phyloP scores from a whole-genome alignment of 495 filamentous ascomycete genomes.

The Cenococcum geophilum region DNA sequence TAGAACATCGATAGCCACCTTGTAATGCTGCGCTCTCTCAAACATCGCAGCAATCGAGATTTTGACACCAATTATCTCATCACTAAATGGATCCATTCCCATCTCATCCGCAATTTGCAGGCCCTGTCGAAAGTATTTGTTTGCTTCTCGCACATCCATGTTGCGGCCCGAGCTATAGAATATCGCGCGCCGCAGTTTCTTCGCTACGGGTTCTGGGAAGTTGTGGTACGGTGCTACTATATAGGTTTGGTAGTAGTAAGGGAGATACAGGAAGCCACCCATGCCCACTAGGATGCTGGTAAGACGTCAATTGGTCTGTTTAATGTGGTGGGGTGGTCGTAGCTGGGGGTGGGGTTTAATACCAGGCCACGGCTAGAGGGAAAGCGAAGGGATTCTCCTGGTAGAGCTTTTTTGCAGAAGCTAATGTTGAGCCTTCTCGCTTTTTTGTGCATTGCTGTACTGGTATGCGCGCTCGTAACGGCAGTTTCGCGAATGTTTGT shows the following conservation, averaged over 20 bases:
- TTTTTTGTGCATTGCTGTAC: slow-evolving; percentile 10
- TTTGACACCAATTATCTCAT: slow-evolving; percentile 85
- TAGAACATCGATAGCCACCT: slow-evolving; percentile 64
- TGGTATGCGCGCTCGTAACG: slow-evolving; percentile 17
- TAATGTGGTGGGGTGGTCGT: neutral
- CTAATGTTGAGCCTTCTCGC: slow-evolving; percentile 15
- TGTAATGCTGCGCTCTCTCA: slow-evolving; percentile 62
- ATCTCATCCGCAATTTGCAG: slow-evolving; percentile 61
- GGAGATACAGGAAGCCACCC: slow-evolving; percentile 46
- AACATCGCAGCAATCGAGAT: slow-evolving; percentile 71
- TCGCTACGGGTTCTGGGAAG: slow-evolving; percentile 74
- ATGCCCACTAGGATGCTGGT: slow-evolving; percentile 41
- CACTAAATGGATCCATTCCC: slow-evolving; percentile 77
- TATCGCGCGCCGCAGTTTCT: slow-evolving; percentile 73
- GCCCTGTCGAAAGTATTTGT: slow-evolving; percentile 76
- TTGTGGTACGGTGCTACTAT: slow-evolving; percentile 60
- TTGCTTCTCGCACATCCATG: slow-evolving; percentile 62
- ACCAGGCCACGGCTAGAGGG: slow-evolving; percentile 33
- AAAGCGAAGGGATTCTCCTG: slow-evolving; percentile 31
- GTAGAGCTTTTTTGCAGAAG: slow-evolving; percentile 5
- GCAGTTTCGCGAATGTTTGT: slow-evolving; percentile 20
- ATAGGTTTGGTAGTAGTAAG: slow-evolving; percentile 61
- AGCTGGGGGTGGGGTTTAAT: neutral
- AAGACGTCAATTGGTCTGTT: slow-evolving; percentile 6
- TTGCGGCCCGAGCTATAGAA: slow-evolving; percentile 63